A percentile compares a stretch with the other conserved stretches of the same genome.
These are phyloP conservation scores for Aspergillus ibericus DNA, from an alignment of 2,329 filamentous ascomycete genomes.

Conservation along the genomic window DNA sequence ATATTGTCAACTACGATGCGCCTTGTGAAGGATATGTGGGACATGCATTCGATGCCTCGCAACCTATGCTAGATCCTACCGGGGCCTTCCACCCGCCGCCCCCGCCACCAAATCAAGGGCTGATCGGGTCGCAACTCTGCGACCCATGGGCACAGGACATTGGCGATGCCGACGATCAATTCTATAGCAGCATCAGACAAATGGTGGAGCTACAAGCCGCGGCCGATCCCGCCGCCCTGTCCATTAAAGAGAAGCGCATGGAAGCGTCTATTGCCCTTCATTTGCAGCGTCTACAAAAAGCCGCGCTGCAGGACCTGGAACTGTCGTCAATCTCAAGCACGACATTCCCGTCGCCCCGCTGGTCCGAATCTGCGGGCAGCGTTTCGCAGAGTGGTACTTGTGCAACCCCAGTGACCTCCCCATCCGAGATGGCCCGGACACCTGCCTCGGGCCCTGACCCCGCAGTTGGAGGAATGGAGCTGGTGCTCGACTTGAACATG, in stretches of 20 bases:
- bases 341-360: constrained; percentile 34
- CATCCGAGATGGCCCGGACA: constrained; percentile 14
- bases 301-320: constrained; percentile 27
- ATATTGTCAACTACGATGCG: constrained; percentile 24
- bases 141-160: constrained; percentile 16
- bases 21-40: constrained; percentile 20
- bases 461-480: constrained; percentile 31
- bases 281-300: constrained; percentile 39
- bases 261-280: constrained; percentile 45
- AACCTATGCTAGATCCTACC: constrained; percentile 17
- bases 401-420: constrained; percentile 22
- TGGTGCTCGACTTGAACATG: constrained; percentile 47
- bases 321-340: constrained; percentile 31
- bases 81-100: constrained; percentile 12
- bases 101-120: constrained; percentile 2
- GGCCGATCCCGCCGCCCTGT: constrained; percentile 33
- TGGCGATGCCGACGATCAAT: constrained; percentile 11
- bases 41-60: constrained; percentile 16
- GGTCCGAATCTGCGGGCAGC: constrained; percentile 31
- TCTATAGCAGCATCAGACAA: constrained; percentile 27
- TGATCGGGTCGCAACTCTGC: constrained; percentile 6
- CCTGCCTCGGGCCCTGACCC: constrained; percentile 19
- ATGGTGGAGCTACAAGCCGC: constrained; percentile 42
- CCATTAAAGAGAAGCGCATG: constrained; percentile 42
- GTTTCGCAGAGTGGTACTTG: constrained; percentile 23